Base-by-base conservation (phyloP, 148 eudicot genomes). In the Tetragonia tetragonoides region DNA sequence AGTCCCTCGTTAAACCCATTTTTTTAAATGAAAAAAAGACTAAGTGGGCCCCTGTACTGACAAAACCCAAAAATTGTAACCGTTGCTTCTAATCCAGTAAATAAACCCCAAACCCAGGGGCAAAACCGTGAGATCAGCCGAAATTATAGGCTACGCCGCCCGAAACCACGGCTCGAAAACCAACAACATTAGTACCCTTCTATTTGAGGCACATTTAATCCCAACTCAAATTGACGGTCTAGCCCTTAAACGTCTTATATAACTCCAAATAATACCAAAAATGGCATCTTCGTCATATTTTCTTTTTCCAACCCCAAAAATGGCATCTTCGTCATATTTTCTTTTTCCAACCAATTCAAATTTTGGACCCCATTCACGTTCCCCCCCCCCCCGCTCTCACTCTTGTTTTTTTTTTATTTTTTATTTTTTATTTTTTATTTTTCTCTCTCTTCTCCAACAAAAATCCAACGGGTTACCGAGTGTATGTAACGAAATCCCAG, bases 61-160 rank as follows among this genome's bases (percentile, higher is more conserved):
- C 83, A 84, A 66, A 59, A n/a, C n/a, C n/a, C 64, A 8, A 70
- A 75, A 69, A 81, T 5, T 73, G 70, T 70, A 81, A 83, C 87
- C 84, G 90, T 85, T 83, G 10, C 62, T 78, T 77, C 56, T 65
- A 18, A 53, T 74, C 64, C 51, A 21, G 88, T 61, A 81, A 81
- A 71, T 82, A 10, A 4, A 23, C 7, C 18, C 4, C 37, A 73
- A 0, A 7, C 11, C 11, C 61, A 53, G 37, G 87, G 86, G 73
- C 23, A 81, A 79, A 63, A 2, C 28, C 67, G 69, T 6, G 66
- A 41, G 0, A 2, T 28, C 64, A 69, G 46, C 54, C 77, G 61
- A 75, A 84, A 81, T 80, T 76, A 38, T 79, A 81, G 79, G 56
- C 81, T 67, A 66, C 76, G 54, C 40, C 24, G 79, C 86, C 79